Conservation (phyloP, 176 grass and related monocot genomes). For the Oryza coarctata region DNA sequence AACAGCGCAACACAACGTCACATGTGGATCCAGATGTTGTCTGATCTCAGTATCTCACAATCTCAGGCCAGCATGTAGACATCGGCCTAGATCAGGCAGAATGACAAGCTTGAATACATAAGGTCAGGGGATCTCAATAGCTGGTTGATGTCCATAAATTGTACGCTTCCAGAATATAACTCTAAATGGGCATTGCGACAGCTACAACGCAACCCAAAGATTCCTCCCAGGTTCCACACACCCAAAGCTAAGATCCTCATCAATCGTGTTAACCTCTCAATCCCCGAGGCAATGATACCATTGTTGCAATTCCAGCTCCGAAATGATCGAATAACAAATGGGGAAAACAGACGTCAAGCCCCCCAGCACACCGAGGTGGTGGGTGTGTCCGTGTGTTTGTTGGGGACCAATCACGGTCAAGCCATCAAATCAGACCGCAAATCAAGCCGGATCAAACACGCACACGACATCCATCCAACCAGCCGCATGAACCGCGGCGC, state of each 20-base stretch:
- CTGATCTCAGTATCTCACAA: not conserved
- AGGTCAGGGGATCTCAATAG: not conserved
- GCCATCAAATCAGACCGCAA: not conserved
- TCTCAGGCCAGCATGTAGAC: not conserved
- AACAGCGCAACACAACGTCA: not conserved
- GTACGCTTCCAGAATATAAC: not conserved
- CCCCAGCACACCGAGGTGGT: not conserved
- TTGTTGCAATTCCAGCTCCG: not conserved
- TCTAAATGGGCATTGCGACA: not conserved
- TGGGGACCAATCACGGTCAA: not conserved
- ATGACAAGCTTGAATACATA: not conserved
- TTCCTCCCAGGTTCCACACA: not conserved
- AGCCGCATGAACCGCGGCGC: not conserved
- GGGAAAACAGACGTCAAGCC: not conserved
- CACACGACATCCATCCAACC: not conserved
- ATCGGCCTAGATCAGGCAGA: not conserved
- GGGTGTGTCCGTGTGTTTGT: too few species aligned
- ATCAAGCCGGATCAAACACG: conserved; percentile 12
- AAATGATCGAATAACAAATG: not conserved
- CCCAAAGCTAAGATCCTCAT: not conserved
- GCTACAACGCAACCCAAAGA: not conserved
- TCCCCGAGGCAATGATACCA: not conserved
- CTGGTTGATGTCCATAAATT: not conserved
- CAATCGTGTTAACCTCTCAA: not conserved
- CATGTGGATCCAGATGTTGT: not conserved